Evolutionary conservation across 768 basidiomycete genomes (phyloP), one percentile per base, ranked within the genome.

Genomic region (Boletus pseudo-olivaceus): DNA sequence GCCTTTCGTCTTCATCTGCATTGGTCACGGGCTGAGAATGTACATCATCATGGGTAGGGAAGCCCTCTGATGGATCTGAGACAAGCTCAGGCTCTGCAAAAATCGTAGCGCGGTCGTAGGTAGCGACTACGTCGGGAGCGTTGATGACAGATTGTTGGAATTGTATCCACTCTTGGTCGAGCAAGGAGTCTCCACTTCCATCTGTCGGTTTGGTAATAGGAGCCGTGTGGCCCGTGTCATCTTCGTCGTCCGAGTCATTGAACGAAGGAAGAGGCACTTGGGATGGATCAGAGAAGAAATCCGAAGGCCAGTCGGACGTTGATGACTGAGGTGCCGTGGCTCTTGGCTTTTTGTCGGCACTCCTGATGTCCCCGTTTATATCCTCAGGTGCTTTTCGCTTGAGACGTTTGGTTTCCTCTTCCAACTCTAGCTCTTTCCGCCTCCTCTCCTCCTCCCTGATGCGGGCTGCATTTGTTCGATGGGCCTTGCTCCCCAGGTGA

Each of bases 211-310:
- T 30, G 37, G 54, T 12, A 1, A 34, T 35, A 23, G 23, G 27
- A 8, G n/a, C 45, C 53, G 51, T 49, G 4, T 54, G 55, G 1
- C 64, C 65, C 1, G 64, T 67, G 6, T 73, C 73, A 8, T 72
- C 63, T 12, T 79, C 80, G 4, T 77, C 77, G 2, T 78, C 81
- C 5, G 73, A 76, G 40, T 75, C 73, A 34, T 68, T 57, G 14
- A 67, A 62, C 5, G 65, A 64, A 19, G 70, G 56, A 7, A 73
- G 66, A 9, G 78, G 81, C 1, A 75, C 76, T 34, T 77, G 79
- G 15, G 80, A 80, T 14, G 85, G 78, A 62, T 92, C 87, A n/a
- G 90, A 90, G 74, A 92, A 92, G 75, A 92, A 92, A 68, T 87
- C 83, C 1, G 73, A 66, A 7, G 89, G 88, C 49, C 90, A 80